phyloP scores from a whole-genome alignment of 805 yeast species.

The Hemisphaericaspora nanyangensis region DNA sequence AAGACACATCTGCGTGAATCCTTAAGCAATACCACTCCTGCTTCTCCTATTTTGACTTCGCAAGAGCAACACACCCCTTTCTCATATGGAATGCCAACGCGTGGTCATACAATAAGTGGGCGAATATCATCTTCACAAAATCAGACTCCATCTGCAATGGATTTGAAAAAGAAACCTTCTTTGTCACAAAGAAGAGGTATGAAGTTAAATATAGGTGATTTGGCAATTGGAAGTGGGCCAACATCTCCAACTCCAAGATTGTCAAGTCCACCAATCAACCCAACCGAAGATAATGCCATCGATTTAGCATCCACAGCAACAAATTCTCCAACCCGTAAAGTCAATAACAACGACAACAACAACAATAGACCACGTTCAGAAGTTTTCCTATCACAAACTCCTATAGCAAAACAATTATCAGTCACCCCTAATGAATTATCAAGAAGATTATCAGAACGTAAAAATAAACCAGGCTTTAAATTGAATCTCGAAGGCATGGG shows the following conservation, averaged over 20 bases:
- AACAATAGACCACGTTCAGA: not conserved
- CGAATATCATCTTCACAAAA: constrained; percentile 6
- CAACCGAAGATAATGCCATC: constrained; percentile 4
- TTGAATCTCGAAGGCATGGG: constrained; percentile 22
- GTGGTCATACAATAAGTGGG: not conserved
- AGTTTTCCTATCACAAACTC: not conserved
- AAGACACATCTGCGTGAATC: not conserved
- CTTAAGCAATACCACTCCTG: not conserved
- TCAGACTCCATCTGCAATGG: constrained; percentile 4
- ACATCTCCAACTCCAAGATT: constrained; percentile 13
- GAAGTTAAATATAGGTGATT: constrained; percentile 42
- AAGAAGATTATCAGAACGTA: constrained; percentile 36
- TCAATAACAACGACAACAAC: not conserved
- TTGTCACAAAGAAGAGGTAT: constrained; percentile 54
- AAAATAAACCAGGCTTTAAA: constrained; percentile 37
- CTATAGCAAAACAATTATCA: constrained; percentile 5
- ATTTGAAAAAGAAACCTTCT: constrained; percentile 36
- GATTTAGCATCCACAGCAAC: not conserved
- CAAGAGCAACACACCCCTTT: not conserved
- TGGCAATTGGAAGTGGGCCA: constrained; percentile 15
- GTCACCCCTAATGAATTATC: constrained; percentile 32
- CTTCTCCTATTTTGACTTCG: not conserved
- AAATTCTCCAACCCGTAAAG: not conserved
- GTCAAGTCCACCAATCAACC: constrained; percentile 11
- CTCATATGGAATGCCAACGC: not conserved